These are phyloP conservation scores for Pezicula radicicola DNA, from an alignment of 2,329 filamentous ascomycete genomes.

Conservation along the genomic window DNA sequence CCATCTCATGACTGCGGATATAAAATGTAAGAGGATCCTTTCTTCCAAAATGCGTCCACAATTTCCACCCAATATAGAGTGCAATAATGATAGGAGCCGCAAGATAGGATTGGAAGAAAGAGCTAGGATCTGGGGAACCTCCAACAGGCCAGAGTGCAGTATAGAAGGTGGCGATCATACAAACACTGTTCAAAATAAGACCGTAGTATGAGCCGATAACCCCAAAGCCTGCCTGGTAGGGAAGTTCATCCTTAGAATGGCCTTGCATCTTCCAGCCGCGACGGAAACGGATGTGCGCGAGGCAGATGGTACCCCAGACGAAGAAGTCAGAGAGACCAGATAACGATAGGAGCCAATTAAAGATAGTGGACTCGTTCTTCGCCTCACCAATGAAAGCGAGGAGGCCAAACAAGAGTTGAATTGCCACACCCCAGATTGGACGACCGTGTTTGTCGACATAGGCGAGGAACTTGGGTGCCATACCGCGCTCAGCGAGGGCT, in stretches of 20 bases:
- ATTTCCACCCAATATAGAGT: constrained; percentile 55
- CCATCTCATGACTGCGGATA: constrained; percentile 13
- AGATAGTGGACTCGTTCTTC: constrained; percentile 39
- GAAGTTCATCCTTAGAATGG: constrained; percentile 41
- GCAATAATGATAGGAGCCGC: constrained; percentile 49
- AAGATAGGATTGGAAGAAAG: constrained; percentile 58
- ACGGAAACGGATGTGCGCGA: constrained; percentile 62
- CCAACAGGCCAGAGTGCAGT: constrained; percentile 45
- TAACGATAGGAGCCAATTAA: constrained; percentile 64
- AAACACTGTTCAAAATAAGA: constrained; percentile 62
- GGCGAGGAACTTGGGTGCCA: constrained; percentile 52
- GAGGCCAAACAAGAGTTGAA: constrained; percentile 52
- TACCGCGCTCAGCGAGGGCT: constrained; percentile 43
- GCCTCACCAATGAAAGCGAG: constrained; percentile 53
- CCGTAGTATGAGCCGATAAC: constrained; percentile 65
- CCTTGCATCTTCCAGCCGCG: constrained; percentile 56
- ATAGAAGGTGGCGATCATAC: constrained; percentile 53
- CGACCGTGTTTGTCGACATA: constrained; percentile 60
- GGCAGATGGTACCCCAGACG: constrained; percentile 66
- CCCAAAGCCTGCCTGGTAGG: constrained; percentile 40
- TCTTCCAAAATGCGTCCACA: constrained; percentile 1
- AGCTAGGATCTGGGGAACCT: constrained; percentile 33
- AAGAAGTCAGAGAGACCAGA: constrained; percentile 70
- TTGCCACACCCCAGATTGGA: constrained; percentile 49
- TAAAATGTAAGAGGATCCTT: background rate